These are phyloP conservation scores for Kodamaea laetipori DNA, from an alignment of 805 yeast genomes.

Conservation along the genomic window DNA sequence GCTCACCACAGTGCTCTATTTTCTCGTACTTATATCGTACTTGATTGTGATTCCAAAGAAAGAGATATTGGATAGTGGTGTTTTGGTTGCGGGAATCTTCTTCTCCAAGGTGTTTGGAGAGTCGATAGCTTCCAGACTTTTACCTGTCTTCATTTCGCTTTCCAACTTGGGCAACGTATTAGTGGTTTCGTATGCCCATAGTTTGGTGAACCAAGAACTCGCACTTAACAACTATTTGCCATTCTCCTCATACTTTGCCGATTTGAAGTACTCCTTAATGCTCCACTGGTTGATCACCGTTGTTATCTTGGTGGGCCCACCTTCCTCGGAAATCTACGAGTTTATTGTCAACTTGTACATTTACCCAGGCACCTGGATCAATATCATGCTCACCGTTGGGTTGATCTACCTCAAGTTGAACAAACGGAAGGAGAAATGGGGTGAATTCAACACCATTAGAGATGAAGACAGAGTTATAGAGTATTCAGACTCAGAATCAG, in stretches of 20 bases:
- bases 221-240: constrained; percentile 57
- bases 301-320: constrained; percentile 56
- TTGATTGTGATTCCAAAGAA: constrained; percentile 53
- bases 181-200: constrained; percentile 64
- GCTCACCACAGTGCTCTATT: constrained; percentile 53
- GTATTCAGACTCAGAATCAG: constrained; percentile 14
- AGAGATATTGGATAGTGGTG: constrained; percentile 56
- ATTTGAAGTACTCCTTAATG: constrained; percentile 46
- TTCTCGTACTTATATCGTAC: constrained; percentile 59
- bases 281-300: constrained; percentile 61
- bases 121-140: constrained; percentile 46
- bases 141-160: constrained; percentile 60
- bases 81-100: constrained; percentile 63
- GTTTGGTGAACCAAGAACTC: constrained; percentile 58
- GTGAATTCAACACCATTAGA: constrained; percentile 17
- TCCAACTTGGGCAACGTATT: constrained; percentile 67
- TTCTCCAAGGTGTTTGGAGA: constrained; percentile 61
- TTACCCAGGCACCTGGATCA: constrained; percentile 65
- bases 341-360: constrained; percentile 63
- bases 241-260: constrained; percentile 47
- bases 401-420: constrained; percentile 52
- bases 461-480: too few species aligned
- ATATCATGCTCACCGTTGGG: constrained; percentile 53
- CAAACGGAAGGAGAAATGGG: constrained; percentile 44
- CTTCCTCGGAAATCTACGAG: constrained; percentile 64